Base-by-base conservation (phyloP, 768 basidiomycete species). In the Polyporus arcularius region DNA sequence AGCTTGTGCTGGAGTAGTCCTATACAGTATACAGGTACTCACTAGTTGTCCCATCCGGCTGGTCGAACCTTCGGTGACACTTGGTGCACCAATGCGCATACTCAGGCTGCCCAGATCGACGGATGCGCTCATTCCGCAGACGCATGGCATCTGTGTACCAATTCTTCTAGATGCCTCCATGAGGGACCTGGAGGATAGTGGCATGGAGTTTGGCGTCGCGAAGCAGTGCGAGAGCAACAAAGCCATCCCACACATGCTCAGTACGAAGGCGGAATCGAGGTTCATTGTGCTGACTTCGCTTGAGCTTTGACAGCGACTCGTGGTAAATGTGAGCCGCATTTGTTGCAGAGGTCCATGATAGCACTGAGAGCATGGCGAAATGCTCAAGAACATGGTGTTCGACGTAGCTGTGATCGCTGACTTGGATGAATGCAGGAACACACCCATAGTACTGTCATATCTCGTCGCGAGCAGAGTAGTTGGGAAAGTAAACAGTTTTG, bases 71-170 rank as follows among this genome's bases (percentile, higher is more conserved):
- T 0, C 71, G 62, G 2, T 70, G 60, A 58, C 74, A 75, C 40
- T 65, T 53, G 42, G 72, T 51, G 42, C 75, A 76, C 42, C 62
- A 67, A 50, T 76, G 74, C 0, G 42, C 49, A 55, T 60, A 58
- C 47, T 75, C 73, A 0, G 69, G 67, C 41, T 74, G 73, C 1
- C 74, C 70, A 45, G 50, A 46, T 12, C 56, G 47, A 3, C 47
- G 55, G 6, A 76, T 68, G 15, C 61, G 61, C 10, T 61, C 38
- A 45, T 74, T 76, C 4, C 72, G 65, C 1, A 54, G 63, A 8
- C 50, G 26, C 43, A 75, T 73, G 0, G 68, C 69, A 10, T 51
- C 45, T 1, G 43, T 58, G 39, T 75, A 71, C 1, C 72, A 57
- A 30, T 66, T 62, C 9, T 63, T 65, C 40, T 74, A 71, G 1